Percentiles rank a stretch among this genome's conserved stretches.
These are phyloP conservation scores for Alternaria incomplexa DNA, from an alignment of 2,329 filamentous ascomycete species.

Conservation along the genomic window DNA sequence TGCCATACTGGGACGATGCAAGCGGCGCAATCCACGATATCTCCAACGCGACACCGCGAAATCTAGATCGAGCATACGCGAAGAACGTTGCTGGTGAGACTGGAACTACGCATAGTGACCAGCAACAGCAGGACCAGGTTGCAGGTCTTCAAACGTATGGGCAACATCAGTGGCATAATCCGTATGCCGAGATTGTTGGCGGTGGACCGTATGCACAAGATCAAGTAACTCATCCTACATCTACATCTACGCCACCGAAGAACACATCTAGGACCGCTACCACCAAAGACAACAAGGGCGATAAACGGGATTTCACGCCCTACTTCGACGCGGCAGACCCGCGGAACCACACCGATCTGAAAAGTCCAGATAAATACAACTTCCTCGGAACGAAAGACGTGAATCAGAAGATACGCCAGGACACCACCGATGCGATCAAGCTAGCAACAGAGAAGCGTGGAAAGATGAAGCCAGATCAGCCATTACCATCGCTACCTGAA, in stretches of 20 bases:
- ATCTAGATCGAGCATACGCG: not conserved
- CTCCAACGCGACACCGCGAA: not conserved
- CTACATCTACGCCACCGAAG: not conserved
- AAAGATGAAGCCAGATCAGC: accelerated
- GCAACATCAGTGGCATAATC: not conserved
- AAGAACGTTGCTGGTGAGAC: not conserved
- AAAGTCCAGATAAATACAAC: not conserved
- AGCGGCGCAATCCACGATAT: slow-evolving; percentile 1
- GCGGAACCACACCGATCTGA: not conserved
- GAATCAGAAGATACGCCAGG: not conserved
- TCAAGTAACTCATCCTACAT: not conserved
- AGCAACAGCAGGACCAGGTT: not conserved
- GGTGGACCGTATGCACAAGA: not conserved
- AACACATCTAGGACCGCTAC: no score
- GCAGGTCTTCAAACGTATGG: not conserved
- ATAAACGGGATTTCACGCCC: not conserved
- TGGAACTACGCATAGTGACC: not conserved
- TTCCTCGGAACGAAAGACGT: not conserved
- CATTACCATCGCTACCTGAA: not conserved
- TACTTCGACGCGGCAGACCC: not conserved
- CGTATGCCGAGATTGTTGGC: not conserved
- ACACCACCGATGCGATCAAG: not conserved
- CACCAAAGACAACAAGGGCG: not conserved
- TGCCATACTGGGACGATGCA: slow-evolving; percentile 1
- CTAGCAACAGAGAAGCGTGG: not conserved